Evolutionary conservation across 495 filamentous ascomycete species (phyloP), one percentile per base, ranked within the genome.

Genomic region (Sphaerosporella brunnea): DNA sequence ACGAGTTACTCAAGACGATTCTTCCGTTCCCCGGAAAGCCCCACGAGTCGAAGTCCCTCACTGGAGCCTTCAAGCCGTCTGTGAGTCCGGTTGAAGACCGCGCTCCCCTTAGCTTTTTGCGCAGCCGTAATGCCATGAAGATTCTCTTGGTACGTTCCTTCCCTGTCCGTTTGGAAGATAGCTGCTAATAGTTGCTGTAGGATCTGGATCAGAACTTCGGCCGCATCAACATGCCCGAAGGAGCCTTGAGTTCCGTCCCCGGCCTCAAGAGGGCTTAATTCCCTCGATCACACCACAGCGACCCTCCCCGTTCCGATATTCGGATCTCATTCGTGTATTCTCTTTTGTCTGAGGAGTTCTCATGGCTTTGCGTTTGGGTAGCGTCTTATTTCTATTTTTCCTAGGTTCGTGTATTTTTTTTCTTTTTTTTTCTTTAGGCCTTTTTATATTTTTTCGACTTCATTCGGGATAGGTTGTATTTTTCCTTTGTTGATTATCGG

Each of bases 151-250:
- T 61, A 16, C 39, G 56, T 39, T 35, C 18, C 30, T 23, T 15
- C 15, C 16, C 19, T 4, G 9, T 11, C 13, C 13, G 7, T 20
- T 26, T 9, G 23, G 28, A n/a, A 11, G 4, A 13, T 18, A 28
- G 32, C 9, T 34, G 16, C 47, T 59, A 32, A 59, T 11, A 13
- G 4, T 4, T 26, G 19, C 13, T 8, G 11, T 23, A 59, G 25
- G 90, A 97, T 60, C 66, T 97, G 43, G 87, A 97, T 55, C 76
- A 85, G 67, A 77, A 88, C 51, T 93, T 97, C 63, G 87, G 87
- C 16, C 25, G 18, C 13, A n/a, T 34, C 25, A 46, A 32, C 2
- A 19, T 36, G 43, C 30, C 43, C 43, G 23, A 36, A 15, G 43
- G 10, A 19, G 28, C 26, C n/a, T 46, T 25, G 43, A 20, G 7